Percentiles rank a stretch among this genome's conserved stretches.
Conservation (phyloP, 371 early-diverging fungal genomes). For the Rhizopus stolonifer region DNA sequence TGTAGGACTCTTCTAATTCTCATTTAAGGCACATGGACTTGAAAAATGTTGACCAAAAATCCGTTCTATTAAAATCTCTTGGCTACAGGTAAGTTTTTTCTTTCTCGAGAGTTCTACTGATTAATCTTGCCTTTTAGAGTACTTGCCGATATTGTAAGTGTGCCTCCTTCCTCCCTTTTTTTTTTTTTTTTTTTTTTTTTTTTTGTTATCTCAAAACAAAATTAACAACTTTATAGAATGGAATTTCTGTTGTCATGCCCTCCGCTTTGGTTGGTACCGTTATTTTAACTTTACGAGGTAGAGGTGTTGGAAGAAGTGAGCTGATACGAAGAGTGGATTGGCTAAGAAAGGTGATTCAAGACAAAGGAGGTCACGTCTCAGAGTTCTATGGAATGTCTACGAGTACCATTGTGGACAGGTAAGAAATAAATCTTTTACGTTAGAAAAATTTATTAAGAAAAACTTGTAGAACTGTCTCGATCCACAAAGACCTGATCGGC, state of each 20-base stretch:
- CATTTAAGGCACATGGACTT: slow-evolving; percentile 35
- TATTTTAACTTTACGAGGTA: slow-evolving; percentile 79
- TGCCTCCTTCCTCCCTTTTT: too few relatives aligned
- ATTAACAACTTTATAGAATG: slow-evolving; percentile 36
- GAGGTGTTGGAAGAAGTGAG: slow-evolving; percentile 83
- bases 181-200: not conserved
- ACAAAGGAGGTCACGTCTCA: slow-evolving; percentile 81
- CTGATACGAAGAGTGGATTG: slow-evolving; percentile 80
- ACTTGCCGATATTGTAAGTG: slow-evolving; percentile 68
- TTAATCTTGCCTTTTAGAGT: slow-evolving; percentile 40
- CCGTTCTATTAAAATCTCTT: slow-evolving; percentile 49
- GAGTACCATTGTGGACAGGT: slow-evolving; percentile 65
- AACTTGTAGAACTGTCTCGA: slow-evolving; percentile 50
- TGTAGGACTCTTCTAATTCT: not conserved
- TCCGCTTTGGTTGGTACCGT: slow-evolving; percentile 84
- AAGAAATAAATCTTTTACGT: too few relatives aligned
- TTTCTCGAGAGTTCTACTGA: not conserved
- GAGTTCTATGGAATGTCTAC: slow-evolving; percentile 77
- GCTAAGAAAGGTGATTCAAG: slow-evolving; percentile 67
- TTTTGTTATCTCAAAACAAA: not conserved
- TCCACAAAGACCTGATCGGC: slow-evolving; percentile 77
- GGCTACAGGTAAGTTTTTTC: slow-evolving; percentile 49
- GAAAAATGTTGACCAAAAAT: slow-evolving; percentile 30
- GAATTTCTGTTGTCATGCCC: slow-evolving; percentile 80
- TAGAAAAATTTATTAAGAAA: too few relatives aligned